These are phyloP conservation scores for Nelumbo lutea DNA, from an alignment of 164 flowering plant species.

Conservation along the genomic window DNA sequence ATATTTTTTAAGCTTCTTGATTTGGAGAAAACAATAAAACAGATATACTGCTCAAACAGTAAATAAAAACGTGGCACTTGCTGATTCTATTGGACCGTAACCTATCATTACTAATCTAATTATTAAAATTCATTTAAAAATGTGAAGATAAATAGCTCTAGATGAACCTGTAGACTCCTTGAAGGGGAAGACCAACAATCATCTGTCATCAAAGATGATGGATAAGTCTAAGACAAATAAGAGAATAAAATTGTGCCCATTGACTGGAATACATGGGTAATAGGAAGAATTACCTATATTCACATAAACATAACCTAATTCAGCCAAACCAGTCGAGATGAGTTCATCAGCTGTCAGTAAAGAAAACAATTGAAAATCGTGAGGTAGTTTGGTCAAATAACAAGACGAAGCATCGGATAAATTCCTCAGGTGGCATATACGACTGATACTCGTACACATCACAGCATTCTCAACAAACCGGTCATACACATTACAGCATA, in stretches of 20 bases:
- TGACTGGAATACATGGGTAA: not conserved
- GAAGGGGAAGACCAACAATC: constrained; percentile 77
- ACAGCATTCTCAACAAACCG: not conserved
- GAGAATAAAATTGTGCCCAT: not conserved
- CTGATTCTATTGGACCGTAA: too few relatives aligned
- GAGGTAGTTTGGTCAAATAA: not conserved
- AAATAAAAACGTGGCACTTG: too few relatives aligned
- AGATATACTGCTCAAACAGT: too few relatives aligned
- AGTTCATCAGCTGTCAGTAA: constrained; percentile 88
- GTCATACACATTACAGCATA: too few relatives aligned
- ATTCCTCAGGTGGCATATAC: too few relatives aligned
- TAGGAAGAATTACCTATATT: constrained; percentile 68
- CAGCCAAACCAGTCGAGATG: constrained; percentile 78
- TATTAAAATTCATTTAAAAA: not conserved
- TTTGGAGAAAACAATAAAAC: too few relatives aligned
- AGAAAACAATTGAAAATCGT: constrained; percentile 7
- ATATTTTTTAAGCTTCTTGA: too few relatives aligned
- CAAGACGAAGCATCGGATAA: not conserved
- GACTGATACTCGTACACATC: not conserved
- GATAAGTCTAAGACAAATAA: constrained; percentile 1
- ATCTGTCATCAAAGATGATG: constrained; percentile 46
- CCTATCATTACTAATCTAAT: not conserved
- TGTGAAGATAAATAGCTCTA: not conserved
- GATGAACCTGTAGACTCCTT: constrained; percentile 49
- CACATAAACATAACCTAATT: constrained; percentile 69